Evolutionary conservation across 495 filamentous ascomycete species (phyloP).

Genomic region (Penicillium arizonense): DNA sequence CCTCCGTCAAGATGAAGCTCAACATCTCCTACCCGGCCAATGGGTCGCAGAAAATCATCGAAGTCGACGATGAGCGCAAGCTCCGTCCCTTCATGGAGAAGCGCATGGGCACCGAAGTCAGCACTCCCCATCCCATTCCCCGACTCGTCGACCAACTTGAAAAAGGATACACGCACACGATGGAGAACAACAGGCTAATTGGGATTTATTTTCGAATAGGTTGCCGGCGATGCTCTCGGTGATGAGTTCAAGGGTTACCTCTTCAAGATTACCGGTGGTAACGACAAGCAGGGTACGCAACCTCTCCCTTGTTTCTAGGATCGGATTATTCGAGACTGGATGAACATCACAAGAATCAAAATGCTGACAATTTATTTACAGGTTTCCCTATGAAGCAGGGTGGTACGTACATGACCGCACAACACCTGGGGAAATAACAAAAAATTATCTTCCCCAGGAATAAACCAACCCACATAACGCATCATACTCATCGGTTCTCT

Average conservation of each 20-base stretch:
- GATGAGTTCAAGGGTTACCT: conserved; percentile 98
- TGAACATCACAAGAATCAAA: conserved; percentile 1
- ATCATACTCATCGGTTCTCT: conserved; percentile 30
- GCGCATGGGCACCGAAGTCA: conserved; percentile 97
- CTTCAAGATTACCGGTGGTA: conserved; percentile 92
- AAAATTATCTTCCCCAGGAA: conserved; percentile 10
- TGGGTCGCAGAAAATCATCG: conserved; percentile 98
- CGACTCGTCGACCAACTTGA: conserved; percentile 8
- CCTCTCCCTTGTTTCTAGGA: not conserved
- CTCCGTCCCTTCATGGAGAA: conserved; percentile 83
- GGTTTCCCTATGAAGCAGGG: conserved; percentile 99
- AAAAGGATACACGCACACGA: conserved; percentile 10
- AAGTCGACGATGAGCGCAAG: conserved; percentile 97
- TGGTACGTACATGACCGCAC: conserved; percentile 45
- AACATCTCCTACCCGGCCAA: conserved; percentile 99
- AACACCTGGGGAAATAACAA: conserved; percentile 5
- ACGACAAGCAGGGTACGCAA: conserved; percentile 91
- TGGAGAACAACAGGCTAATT: conserved; percentile 38
- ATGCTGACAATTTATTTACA: conserved; percentile 29
- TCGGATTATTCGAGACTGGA: not conserved
- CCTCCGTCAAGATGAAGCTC: conserved; percentile 74
- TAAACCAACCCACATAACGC: conserved; percentile 8
- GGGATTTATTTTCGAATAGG: conserved; percentile 34
- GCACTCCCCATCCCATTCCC: conserved; percentile 26
- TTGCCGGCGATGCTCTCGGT: conserved; percentile 83